phyloP scores from a whole-genome alignment of 108 stramenopile species.

The Cyclotella choctawhatcheeana region DNA sequence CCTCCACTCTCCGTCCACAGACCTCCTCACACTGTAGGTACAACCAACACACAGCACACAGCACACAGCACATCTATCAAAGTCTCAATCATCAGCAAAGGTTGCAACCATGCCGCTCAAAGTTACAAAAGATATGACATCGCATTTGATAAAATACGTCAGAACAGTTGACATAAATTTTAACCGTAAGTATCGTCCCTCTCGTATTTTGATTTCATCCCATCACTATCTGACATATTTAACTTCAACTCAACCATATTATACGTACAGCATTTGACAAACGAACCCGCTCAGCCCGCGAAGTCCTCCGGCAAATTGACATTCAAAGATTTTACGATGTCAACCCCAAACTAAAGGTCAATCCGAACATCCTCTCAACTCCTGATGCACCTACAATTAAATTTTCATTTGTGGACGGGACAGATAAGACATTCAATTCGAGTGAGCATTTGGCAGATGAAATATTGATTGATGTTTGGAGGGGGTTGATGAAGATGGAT shows the following conservation, averaged over 20 bases:
- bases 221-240: neutral
- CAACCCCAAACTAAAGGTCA: conserved; percentile 75
- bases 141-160: conserved; percentile 79
- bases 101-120: conserved; percentile 67
- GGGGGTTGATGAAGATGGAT: conserved; percentile 62
- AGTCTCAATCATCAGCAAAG: neutral
- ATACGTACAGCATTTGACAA: conserved; percentile 70
- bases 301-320: conserved; percentile 75
- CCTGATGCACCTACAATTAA: conserved; percentile 64
- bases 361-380: conserved; percentile 51
- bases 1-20: too few species aligned
- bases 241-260: too few species aligned
- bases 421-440: conserved; percentile 62
- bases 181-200: conserved; percentile 66
- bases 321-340: conserved; percentile 53
- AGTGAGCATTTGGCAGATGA: conserved; percentile 59
- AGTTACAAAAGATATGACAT: conserved; percentile 71
- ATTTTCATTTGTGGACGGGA: conserved; percentile 72
- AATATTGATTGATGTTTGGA: conserved; percentile 73
- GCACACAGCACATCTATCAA: too few species aligned
- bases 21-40: too few species aligned
- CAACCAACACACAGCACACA: too few species aligned
- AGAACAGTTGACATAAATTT: conserved; percentile 67
- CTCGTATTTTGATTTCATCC: neutral
- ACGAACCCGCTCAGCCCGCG: conserved; percentile 73